Percentiles rank a stretch among this genome's conserved stretches.
Evolutionary conservation across 2,329 filamentous ascomycete genomes (phyloP).

Genomic region (Ophiostoma sp.): DNA sequence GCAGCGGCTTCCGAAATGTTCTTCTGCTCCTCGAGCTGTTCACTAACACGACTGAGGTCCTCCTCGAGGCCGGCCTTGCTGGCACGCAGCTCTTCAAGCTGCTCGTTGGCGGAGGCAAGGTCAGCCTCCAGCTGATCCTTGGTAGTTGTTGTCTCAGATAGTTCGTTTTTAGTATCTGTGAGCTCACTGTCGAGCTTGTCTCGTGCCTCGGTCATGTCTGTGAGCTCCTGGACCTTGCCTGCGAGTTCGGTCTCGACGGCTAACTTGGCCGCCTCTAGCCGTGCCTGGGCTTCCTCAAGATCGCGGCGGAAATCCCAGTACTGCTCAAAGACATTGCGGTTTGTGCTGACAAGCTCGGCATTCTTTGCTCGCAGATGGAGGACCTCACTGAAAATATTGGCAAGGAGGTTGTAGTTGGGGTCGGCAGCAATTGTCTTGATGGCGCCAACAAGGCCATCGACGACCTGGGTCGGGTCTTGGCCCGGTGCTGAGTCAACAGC

Average conservation of each 20-base stretch:
- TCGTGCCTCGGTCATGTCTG: slow-evolving; percentile 24
- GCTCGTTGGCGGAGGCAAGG: slow-evolving; percentile 25
- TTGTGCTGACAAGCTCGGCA: slow-evolving; percentile 31
- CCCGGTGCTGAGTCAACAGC: slow-evolving; percentile 14
- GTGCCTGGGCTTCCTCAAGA: slow-evolving; percentile 30
- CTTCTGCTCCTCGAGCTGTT: slow-evolving; percentile 22
- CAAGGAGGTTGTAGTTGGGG: slow-evolving; percentile 34
- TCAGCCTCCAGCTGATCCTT: slow-evolving; percentile 23
- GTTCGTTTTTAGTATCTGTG: slow-evolving; percentile 26
- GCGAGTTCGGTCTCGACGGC: slow-evolving; percentile 29
- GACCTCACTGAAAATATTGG: slow-evolving; percentile 34
- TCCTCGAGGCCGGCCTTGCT: slow-evolving; percentile 16
- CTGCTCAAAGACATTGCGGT: slow-evolving; percentile 34
- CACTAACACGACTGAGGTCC: slow-evolving; percentile 15
- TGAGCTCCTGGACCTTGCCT: slow-evolving; percentile 27
- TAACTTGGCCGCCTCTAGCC: slow-evolving; percentile 29
- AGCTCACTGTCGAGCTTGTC: slow-evolving; percentile 25
- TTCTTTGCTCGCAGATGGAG: slow-evolving; percentile 33
- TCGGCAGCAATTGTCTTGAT: slow-evolving; percentile 34
- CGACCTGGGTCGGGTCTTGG: slow-evolving; percentile 23
- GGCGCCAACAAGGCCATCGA: slow-evolving; percentile 34
- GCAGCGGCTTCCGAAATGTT: slow-evolving; percentile 19
- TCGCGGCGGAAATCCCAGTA: slow-evolving; percentile 34
- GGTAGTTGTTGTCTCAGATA: slow-evolving; percentile 24
- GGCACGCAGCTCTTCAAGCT: slow-evolving; percentile 21